A percentile compares a stretch with the other conserved stretches of the same genome.
These are phyloP conservation scores for Diaporthe humulicola DNA, from an alignment of 2,329 filamentous ascomycete species.

Conservation along the genomic window DNA sequence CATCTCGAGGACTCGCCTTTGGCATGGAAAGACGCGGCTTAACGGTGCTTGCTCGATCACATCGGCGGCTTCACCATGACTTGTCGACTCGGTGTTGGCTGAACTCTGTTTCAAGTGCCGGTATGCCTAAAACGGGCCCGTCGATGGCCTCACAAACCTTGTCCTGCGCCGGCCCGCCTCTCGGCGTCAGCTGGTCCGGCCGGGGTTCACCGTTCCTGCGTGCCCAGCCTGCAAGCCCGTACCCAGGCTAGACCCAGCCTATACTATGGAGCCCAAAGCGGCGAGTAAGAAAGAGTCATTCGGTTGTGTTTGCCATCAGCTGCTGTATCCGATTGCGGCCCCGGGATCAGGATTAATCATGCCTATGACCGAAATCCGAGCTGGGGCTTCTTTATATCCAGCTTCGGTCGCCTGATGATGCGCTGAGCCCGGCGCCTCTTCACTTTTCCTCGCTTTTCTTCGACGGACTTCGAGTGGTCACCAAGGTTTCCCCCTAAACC, in stretches of 20 bases:
- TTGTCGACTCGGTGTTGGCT: neutral
- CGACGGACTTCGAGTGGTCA: neutral
- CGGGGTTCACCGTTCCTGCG: constrained; percentile 3
- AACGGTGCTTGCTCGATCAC: constrained; percentile 2
- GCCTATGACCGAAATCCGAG: constrained; percentile 20
- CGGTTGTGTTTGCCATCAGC: constrained; percentile 28
- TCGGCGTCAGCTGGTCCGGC: constrained; percentile 1
- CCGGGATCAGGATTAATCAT: constrained; percentile 24
- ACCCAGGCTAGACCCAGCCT: constrained; percentile 18
- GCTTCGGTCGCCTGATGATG: constrained; percentile 16
- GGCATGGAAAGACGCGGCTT: constrained; percentile 33
- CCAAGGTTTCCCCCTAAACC: neutral
- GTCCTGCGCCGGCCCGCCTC: constrained; percentile 10
- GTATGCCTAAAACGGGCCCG: constrained; percentile 22
- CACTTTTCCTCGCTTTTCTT: neutral
- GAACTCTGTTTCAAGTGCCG: constrained; percentile 12
- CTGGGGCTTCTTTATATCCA: constrained; percentile 18
- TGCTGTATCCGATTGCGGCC: constrained; percentile 34
- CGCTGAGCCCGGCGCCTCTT: neutral
- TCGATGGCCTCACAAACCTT: constrained; percentile 35
- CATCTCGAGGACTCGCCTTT: constrained; percentile 2
- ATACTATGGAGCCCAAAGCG: constrained; percentile 25
- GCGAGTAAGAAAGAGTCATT: constrained; percentile 27
- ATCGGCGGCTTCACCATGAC: constrained; percentile 18
- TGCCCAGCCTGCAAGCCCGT: constrained; percentile 20